Evolutionary conservation across 2,329 filamentous ascomycete species (phyloP), one percentile per base, ranked within the genome.

Genomic region (Hansfordia pulvinata): DNA sequence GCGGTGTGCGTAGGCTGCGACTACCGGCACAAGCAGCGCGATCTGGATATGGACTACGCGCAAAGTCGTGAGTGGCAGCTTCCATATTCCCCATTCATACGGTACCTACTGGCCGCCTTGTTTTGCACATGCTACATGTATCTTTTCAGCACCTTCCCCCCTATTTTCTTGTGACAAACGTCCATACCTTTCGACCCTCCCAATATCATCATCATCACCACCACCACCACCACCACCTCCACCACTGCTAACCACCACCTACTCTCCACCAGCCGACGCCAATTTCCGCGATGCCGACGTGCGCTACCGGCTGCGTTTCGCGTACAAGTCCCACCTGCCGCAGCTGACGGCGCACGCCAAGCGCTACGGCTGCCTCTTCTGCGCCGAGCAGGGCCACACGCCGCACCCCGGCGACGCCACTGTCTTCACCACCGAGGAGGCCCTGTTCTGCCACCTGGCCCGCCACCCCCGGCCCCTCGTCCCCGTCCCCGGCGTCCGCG

Each of bases 271-370:
- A 56, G 52, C 48, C 13, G 43, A 46, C 24, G 50, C 45, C 5
- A 52, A 49, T 8, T 47, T 49, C 16, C 34, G 34, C 15, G 48
- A 46, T 13, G 38, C 36, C 5, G 53, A 52, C 3, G 40, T 54
- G 4, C 38, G 44, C 2, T 59, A 54, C 36, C 54, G 56, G 5
- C 41, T 54, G 10, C 49, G 56, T 0, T 46, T 60, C 15, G 43
- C 59, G 8, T 56, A 52, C 39, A 60, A 60, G 28, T 57, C 52
- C 10, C 56, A 60, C 28, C 32, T 60, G 3, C 29, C 41, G n/a
- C 44, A 42, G 9, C 38, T 32, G 5, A 38, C 39, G 10, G 38
- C 49, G 18, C 36, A 43, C 18, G 46, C 51, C 15, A 42, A 45
- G 26, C 38, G 47, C 23, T 57, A 53, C 29, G 54, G 43, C 4